Conservation (phyloP, 179 eudicot genomes). For the Heliamphora pulchella region DNA sequence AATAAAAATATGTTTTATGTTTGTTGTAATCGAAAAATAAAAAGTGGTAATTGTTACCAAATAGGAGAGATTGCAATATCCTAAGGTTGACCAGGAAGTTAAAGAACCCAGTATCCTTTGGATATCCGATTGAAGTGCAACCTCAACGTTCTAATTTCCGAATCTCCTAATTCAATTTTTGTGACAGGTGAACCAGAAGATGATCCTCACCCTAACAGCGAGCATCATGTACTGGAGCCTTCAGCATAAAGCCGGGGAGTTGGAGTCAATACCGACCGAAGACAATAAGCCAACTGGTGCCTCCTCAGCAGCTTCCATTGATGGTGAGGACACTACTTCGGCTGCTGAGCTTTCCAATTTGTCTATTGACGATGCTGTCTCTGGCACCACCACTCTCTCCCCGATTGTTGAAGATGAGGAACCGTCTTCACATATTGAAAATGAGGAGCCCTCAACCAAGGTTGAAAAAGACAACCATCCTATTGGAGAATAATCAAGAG, state of each 20-base stretch:
- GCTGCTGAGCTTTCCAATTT: conserved; percentile 36
- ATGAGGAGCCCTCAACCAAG: not conserved
- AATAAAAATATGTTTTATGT: too few relatives aligned
- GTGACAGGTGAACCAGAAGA: conserved; percentile 81
- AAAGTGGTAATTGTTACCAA: too few relatives aligned
- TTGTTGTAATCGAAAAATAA: too few relatives aligned
- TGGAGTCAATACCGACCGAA: conserved; percentile 27
- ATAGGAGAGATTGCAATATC: not conserved
- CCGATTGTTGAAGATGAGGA: not conserved
- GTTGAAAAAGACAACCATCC: conserved; percentile 5
- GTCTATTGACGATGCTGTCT: conserved; percentile 43
- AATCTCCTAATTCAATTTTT: too few relatives aligned
- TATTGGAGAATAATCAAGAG: not conserved
- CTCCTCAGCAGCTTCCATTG: conserved; percentile 37
- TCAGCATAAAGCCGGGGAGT: conserved; percentile 35
- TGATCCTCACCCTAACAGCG: conserved; percentile 88
- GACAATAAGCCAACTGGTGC: conserved; percentile 16
- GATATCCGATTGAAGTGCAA: not conserved
- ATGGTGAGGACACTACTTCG: conserved; percentile 37
- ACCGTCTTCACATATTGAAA: not conserved
- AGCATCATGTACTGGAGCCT: conserved; percentile 99
- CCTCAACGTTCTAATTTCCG: not conserved
- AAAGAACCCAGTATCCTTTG: not conserved
- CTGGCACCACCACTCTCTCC: conserved; percentile 18
- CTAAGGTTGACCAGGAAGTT: not conserved